Percentiles rank a stretch among this genome's conserved stretches.
Evolutionary conservation across 257 asterid genomes (phyloP).

Genomic region (Ehretia macrophylla): DNA sequence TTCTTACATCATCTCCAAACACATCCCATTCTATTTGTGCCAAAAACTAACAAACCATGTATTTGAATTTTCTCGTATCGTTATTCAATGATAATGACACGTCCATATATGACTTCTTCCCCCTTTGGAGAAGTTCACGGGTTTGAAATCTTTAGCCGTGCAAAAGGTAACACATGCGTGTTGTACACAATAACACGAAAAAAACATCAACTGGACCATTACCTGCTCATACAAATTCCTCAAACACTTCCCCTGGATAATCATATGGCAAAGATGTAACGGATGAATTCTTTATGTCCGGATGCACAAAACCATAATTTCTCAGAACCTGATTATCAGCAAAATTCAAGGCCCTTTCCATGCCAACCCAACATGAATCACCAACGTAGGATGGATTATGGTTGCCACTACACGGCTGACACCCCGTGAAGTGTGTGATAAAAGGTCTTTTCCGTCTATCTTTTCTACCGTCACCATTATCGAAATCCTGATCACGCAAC

Average conservation of each 20-base stretch:
- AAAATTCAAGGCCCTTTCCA: conserved; percentile 67
- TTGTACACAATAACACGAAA: no score
- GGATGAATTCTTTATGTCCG: conserved; percentile 27
- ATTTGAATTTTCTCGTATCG: no score
- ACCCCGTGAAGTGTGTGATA: conserved; percentile 81
- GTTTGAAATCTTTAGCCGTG: no score
- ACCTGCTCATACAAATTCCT: conserved; percentile 10
- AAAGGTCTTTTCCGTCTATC: conserved; percentile 63
- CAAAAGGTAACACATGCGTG: no score
- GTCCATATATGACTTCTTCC: no score
- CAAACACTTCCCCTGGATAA: conserved; percentile 25
- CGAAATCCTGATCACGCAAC: conserved; percentile 26
- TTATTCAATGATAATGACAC: no score
- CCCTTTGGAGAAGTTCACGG: no score
- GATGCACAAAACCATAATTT: conserved; percentile 52
- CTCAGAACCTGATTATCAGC: conserved; percentile 73
- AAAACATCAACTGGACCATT: no score
- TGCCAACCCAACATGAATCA: conserved; percentile 50
- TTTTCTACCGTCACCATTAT: conserved; percentile 19
- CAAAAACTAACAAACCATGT: no score
- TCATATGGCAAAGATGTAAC: conserved; percentile 41
- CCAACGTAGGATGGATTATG: conserved; percentile 52
- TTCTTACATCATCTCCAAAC: no score
- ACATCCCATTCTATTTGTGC: no score
- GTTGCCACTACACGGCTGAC: conserved; percentile 85